Percentiles rank a stretch among this genome's conserved stretches.
Evolutionary conservation across 2,329 filamentous ascomycete genomes (phyloP).

Genomic region (Cordyceps militaris): DNA sequence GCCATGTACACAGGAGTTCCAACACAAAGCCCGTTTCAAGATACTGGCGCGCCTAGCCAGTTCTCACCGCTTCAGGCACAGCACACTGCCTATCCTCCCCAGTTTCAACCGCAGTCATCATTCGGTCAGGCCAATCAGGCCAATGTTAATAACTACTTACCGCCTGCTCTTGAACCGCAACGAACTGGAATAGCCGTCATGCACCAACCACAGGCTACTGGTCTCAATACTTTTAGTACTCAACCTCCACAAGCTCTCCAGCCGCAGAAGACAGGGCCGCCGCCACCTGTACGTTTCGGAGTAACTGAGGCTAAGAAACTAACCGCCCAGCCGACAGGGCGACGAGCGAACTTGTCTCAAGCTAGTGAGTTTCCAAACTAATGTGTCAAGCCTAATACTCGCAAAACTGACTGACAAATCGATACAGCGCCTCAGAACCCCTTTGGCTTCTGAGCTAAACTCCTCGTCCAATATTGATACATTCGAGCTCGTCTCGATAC

Average conservation of each 20-base stretch:
- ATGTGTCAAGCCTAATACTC: no score
- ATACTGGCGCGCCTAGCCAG: conserved; percentile 32
- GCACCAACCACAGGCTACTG: conserved; percentile 43
- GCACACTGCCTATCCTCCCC: conserved; percentile 52
- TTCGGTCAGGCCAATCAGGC: conserved; percentile 36
- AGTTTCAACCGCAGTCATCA: conserved; percentile 41
- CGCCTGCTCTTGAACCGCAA: conserved; percentile 53
- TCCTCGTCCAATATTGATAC: background rate
- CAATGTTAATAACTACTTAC: conserved; percentile 51
- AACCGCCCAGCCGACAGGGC: conserved; percentile 77
- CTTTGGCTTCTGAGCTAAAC: conserved; percentile 39
- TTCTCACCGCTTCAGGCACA: conserved; percentile 47
- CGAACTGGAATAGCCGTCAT: conserved; percentile 42
- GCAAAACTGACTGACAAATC: background rate
- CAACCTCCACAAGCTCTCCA: conserved; percentile 39
- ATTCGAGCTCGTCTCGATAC: background rate
- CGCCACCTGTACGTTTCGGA: conserved; percentile 85
- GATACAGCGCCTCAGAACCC: conserved; percentile 44
- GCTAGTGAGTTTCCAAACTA: conserved; percentile 64
- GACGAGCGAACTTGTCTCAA: conserved; percentile 83
- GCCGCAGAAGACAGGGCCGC: conserved; percentile 52
- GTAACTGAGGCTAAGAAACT: conserved; percentile 71
- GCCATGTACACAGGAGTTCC: conserved; percentile 43
- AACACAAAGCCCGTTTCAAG: conserved; percentile 33
- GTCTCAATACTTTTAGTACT: conserved; percentile 43